Evolutionary conservation across 768 basidiomycete species (phyloP).

Genomic region (Clavaria fumosa): DNA sequence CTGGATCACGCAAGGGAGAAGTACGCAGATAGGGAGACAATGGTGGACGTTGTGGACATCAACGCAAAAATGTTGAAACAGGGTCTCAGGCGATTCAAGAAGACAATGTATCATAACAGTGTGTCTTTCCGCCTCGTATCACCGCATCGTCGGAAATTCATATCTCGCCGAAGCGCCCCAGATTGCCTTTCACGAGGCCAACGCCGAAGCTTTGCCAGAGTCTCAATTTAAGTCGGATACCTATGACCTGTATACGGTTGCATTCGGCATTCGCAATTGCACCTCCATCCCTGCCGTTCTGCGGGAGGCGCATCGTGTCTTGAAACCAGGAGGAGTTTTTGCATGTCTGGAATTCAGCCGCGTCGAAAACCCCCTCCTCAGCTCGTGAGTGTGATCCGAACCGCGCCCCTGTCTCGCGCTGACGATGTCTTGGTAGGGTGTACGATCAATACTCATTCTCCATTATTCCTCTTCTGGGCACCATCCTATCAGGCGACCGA

Average conservation of each 20-base stretch:
- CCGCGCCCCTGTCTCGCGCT: conserved; percentile 5
- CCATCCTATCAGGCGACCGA: conserved; percentile 88
- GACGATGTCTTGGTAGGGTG: conserved; percentile 30
- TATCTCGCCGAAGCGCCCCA: conserved; percentile 53
- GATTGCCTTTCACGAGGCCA: conserved; percentile 83
- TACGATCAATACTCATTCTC: conserved; percentile 96
- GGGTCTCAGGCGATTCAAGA: conserved; percentile 78
- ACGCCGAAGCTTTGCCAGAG: conserved; percentile 67
- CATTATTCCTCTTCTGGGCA: conserved; percentile 89
- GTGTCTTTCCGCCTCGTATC: conserved; percentile 15
- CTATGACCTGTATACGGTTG: conserved; percentile 95
- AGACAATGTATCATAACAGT: conserved; percentile 99
- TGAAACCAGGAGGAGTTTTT: conserved; percentile 93
- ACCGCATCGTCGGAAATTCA: conserved; percentile 2
- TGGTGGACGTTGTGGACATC: conserved; percentile 84
- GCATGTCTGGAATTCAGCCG: conserved; percentile 94
- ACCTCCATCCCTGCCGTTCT: conserved; percentile 84
- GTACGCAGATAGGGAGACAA: conserved; percentile 79
- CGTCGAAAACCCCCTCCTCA: conserved; percentile 75
- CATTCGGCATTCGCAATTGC: conserved; percentile 96
- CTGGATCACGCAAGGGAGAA: conserved; percentile 82
- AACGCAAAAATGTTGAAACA: conserved; percentile 93
- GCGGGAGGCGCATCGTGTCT: conserved; percentile 78
- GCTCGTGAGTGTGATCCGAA: conserved; percentile 42
- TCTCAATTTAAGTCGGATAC: conserved; percentile 63